Conservation (phyloP, 2,329 filamentous ascomycete genomes). For the Nemania diffusa region DNA sequence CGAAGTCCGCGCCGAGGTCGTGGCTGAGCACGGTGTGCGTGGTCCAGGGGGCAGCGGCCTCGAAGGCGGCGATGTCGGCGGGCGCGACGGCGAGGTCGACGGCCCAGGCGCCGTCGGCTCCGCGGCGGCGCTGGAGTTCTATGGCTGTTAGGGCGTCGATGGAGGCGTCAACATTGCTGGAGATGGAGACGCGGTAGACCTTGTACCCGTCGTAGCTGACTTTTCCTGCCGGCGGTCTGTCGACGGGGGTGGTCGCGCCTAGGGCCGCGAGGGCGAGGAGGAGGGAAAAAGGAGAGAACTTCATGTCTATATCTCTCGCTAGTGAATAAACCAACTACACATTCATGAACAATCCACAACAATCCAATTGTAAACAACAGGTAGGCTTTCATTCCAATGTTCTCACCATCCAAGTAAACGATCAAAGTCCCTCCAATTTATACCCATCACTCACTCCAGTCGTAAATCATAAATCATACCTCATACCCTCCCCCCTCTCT, state of each 20-base stretch:
- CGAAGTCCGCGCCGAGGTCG: constrained; percentile 47
- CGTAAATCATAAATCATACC: background rate
- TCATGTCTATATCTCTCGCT: constrained; percentile 32
- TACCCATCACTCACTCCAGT: background rate
- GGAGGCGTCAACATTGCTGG: constrained; percentile 34
- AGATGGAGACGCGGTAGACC: constrained; percentile 46
- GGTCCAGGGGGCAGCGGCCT: constrained; percentile 12
- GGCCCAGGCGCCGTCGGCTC: background rate
- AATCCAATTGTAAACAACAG: too few relatives aligned
- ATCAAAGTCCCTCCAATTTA: background rate
- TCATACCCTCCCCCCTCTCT: background rate
- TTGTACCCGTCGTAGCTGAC: constrained; percentile 50
- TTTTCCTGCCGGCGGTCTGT: constrained; percentile 10
- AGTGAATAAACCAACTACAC: too few relatives aligned
- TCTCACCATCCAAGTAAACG: background rate
- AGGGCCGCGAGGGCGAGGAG: constrained; percentile 24
- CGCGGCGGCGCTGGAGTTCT: constrained; percentile 42
- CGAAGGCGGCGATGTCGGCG: constrained; percentile 43
- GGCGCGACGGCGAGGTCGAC: constrained; percentile 51
- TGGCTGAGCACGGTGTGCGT: constrained; percentile 39
- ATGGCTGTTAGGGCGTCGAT: constrained; percentile 40
- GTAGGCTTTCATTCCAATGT: too few relatives aligned
- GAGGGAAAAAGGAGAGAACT: constrained; percentile 20
- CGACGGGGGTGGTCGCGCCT: background rate
- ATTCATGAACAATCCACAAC: background rate